phyloP scores from a whole-genome alignment of 345 rosid species.

The Populus alba region DNA sequence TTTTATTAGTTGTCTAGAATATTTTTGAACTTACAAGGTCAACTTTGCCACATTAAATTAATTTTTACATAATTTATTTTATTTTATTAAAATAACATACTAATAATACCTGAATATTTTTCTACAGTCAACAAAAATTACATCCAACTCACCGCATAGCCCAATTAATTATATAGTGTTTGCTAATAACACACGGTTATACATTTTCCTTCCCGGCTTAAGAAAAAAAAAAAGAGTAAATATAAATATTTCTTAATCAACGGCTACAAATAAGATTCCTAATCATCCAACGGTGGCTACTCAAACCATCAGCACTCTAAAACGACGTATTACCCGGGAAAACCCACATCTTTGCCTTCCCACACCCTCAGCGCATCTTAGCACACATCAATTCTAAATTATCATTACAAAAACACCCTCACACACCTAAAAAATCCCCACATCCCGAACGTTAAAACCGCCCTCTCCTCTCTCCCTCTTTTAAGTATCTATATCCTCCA shows the following conservation, averaged over 20 bases:
- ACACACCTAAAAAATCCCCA: not conserved
- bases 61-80: too few species aligned
- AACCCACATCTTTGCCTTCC: not conserved
- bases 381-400: not conserved
- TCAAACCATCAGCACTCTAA: conserved; percentile 8
- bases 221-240: too few species aligned
- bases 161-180: too few species aligned
- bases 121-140: too few species aligned
- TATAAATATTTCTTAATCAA: not conserved
- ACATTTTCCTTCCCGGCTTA: too few species aligned
- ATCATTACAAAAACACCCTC: conserved; percentile 6
- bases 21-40: too few species aligned
- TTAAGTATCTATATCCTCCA: not conserved
- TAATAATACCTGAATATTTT: too few species aligned
- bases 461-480: not conserved
- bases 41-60: too few species aligned
- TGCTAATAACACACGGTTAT: too few species aligned
- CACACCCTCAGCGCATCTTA: conserved; percentile 7
- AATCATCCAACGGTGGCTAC: conserved; percentile 22
- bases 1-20: rapidly evolving
- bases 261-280: not conserved
- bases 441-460: conserved; percentile 24
- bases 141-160: too few species aligned
- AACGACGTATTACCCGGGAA: conserved; percentile 29
- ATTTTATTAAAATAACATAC: too few species aligned